Evolutionary conservation across 352 stramenopile species (phyloP).

Genomic region (Phytophthora podocarpi): DNA sequence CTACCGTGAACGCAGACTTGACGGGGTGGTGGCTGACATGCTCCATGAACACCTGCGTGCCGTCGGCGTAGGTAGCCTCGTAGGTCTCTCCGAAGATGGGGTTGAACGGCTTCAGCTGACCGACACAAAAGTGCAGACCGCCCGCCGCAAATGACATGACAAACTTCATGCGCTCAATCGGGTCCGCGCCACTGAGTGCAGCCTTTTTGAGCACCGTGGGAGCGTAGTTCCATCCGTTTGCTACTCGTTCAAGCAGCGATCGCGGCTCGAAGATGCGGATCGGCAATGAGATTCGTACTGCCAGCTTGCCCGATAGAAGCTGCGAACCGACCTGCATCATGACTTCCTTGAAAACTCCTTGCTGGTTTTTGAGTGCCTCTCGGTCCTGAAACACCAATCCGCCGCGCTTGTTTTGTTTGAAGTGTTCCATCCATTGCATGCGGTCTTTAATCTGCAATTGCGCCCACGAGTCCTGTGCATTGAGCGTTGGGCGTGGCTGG

Average conservation of each 20-base stretch:
- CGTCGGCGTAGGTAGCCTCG: slow-evolving; percentile 72
- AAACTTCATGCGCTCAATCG: slow-evolving; percentile 71
- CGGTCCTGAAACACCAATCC: slow-evolving; percentile 70
- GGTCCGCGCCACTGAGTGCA: slow-evolving; percentile 46
- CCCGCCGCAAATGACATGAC: slow-evolving; percentile 73
- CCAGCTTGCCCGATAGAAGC: slow-evolving; percentile 68
- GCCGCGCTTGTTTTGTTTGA: slow-evolving; percentile 76
- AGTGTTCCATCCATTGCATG: slow-evolving; percentile 61
- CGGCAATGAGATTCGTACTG: slow-evolving; percentile 71
- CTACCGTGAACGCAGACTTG: slow-evolving; percentile 61
- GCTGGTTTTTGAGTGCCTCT: slow-evolving; percentile 76
- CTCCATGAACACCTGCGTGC: slow-evolving; percentile 70
- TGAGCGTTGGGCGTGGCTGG: slow-evolving; percentile 13
- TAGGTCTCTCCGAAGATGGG: slow-evolving; percentile 84
- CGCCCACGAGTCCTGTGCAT: slow-evolving; percentile 47
- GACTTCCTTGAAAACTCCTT: slow-evolving; percentile 82
- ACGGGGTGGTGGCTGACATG: slow-evolving; percentile 78
- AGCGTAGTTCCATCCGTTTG: slow-evolving; percentile 77
- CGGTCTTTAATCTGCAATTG: slow-evolving; percentile 57
- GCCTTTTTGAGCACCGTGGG: slow-evolving; percentile 80
- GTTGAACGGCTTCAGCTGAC: slow-evolving; percentile 84
- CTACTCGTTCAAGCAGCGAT: slow-evolving; percentile 75
- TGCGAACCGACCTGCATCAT: slow-evolving; percentile 79
- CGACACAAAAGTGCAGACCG: slow-evolving; percentile 74
- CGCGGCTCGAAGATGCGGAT: slow-evolving; percentile 81